Percentiles rank a stretch among this genome's conserved stretches.
Evolutionary conservation across 2,329 filamentous ascomycete genomes (phyloP).

Genomic region (Hymenoscyphus infarciens): DNA sequence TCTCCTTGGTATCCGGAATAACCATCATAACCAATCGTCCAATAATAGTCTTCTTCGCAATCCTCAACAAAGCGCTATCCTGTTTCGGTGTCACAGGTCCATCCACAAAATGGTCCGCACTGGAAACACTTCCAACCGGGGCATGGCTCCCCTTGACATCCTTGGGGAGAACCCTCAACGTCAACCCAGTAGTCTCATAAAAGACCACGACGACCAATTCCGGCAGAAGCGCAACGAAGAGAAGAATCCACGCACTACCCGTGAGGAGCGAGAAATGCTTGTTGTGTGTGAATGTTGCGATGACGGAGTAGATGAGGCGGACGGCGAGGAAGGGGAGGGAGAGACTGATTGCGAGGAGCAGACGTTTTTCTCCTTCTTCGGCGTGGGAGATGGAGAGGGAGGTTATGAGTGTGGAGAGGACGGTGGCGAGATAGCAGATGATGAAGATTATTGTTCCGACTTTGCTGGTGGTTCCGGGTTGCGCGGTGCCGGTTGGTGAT

Average conservation of each 20-base stretch:
- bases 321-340: conserved; percentile 48
- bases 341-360: conserved; percentile 42
- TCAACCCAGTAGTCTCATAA: conserved; percentile 41
- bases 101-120: background rate
- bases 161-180: conserved; percentile 32
- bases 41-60: conserved; percentile 31
- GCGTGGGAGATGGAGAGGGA: conserved; percentile 35
- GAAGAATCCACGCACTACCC: conserved; percentile 39
- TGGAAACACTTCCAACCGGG: conserved; percentile 13
- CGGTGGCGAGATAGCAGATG: conserved; percentile 39
- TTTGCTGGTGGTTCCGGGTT: conserved; percentile 38
- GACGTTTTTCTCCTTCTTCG: conserved; percentile 43
- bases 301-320: conserved; percentile 46
- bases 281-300: conserved; percentile 41
- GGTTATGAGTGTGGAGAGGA: conserved; percentile 35
- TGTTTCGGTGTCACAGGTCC: background rate
- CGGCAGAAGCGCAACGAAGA: conserved; percentile 48
- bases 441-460: conserved; percentile 43
- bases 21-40: conserved; percentile 25
- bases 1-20: conserved; percentile 2
- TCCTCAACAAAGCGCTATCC: conserved; percentile 17
- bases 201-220: conserved; percentile 47
- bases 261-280: conserved; percentile 42
- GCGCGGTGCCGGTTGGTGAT: conserved; percentile 31
- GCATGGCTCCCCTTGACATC: conserved; percentile 5